Conservation (phyloP, 495 filamentous ascomycete species). For the Xylaria intraflava region DNA sequence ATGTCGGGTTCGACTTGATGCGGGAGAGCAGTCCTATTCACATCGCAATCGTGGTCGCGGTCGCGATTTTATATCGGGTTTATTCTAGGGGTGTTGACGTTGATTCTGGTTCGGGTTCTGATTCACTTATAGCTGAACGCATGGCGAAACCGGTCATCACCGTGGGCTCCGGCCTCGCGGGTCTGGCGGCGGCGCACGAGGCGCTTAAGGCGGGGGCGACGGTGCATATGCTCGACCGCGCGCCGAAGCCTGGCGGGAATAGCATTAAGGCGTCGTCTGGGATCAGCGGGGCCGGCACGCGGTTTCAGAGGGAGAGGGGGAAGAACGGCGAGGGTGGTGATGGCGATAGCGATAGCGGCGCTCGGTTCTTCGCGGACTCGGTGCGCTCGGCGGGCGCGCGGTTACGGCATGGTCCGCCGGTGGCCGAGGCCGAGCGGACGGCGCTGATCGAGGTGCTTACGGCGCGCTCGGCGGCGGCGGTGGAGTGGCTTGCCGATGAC, state of each 20-base stretch:
- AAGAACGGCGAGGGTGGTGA: too few species aligned
- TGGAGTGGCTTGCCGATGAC: conserved; percentile 46
- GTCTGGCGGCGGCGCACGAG: conserved; percentile 42
- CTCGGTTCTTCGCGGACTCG: conserved; percentile 47
- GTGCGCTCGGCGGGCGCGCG: conserved; percentile 39
- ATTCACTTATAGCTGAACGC: neutral
- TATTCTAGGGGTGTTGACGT: conserved; percentile 9
- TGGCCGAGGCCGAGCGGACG: conserved; percentile 23
- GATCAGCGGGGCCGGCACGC: conserved; percentile 53
- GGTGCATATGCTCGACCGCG: conserved; percentile 48
- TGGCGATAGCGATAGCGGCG: neutral
- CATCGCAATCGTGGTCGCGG: conserved; percentile 18
- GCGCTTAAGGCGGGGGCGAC: conserved; percentile 38
- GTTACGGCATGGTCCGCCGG: conserved; percentile 7
- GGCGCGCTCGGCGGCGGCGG: conserved; percentile 31
- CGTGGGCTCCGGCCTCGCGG: conserved; percentile 48
- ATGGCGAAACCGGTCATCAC: conserved; percentile 34
- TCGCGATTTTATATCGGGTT: conserved; percentile 21
- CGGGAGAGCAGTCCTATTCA: conserved; percentile 13
- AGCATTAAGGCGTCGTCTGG: conserved; percentile 57
- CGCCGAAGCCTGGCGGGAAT: conserved; percentile 53
- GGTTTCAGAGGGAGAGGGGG: conserved; percentile 44
- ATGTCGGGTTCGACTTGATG: conserved; percentile 1
- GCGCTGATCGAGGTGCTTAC: conserved; percentile 39
- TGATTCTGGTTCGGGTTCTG: neutral